Base-by-base conservation (phyloP, 257 asterid genomes). In the Thymus quinquecostatus region DNA sequence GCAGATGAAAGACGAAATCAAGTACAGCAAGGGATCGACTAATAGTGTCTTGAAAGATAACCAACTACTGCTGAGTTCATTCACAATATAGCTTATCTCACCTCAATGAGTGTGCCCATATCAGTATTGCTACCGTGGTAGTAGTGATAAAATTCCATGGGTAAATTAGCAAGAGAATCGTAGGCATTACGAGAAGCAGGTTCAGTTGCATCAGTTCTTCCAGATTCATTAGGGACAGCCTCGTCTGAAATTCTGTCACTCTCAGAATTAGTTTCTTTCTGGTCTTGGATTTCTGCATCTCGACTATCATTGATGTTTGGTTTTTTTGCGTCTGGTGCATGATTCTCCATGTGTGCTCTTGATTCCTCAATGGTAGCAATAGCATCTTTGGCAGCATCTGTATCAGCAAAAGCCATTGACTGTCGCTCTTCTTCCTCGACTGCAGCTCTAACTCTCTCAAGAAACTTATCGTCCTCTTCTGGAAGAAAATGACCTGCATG, bases 31-130 rank as follows among this genome's bases (percentile, higher is more conserved):
- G 29, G 0, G 43, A 71, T 47, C 53, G 11, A 64, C 13, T 55
- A 67, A 73, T 30, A 33, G 29, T 14, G 47, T 41, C n/a, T 34
- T 54, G 41, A 53, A 59, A 60, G 49, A 32, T 36, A 41, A 57
- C 60, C 10, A 32, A 34, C 32, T 34, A 30, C 33, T 75, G 7
- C n/a, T 40, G 43, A 10, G 51, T 6, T 71, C 44, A n/a, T 56
- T 34, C 50, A 32, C 32, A 30, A n/a, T 5, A 63, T 3, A 64
- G 51, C 48, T 69, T 28, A 64, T 60, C 73, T 40, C 71, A 90
- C 98, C 96, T 94, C 99, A 65, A 94, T 86, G 71, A 94, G 97
- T 0, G 97, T 94, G 71, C 99, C 99, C 90, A 94, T 82, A 82
- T 94, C 99, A 41, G 90, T 85, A 77, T 71, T 87, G 84, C 99